A percentile compares a stretch with the other conserved stretches of the same genome.
These are phyloP conservation scores for Acanthamoeba rhysodes DNA, from an alignment of 208 protist genomes.

Conservation along the genomic window DNA sequence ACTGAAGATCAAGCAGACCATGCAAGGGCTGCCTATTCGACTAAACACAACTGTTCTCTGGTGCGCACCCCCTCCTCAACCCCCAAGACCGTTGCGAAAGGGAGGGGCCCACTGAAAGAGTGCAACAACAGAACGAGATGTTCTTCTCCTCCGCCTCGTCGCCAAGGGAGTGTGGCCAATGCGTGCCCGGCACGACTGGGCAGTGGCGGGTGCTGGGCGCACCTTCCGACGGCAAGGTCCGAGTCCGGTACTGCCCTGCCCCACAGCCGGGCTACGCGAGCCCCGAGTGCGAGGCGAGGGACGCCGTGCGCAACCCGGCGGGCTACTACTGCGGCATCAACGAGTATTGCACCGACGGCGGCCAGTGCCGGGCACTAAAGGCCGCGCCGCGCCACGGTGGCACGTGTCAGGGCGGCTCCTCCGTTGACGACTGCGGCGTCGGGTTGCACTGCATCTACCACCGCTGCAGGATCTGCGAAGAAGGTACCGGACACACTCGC, in stretches of 20 bases:
- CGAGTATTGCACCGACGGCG: conserved; percentile 31
- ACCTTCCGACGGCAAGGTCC: neutral
- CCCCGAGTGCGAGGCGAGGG: neutral
- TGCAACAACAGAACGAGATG: neutral
- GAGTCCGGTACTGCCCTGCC: neutral
- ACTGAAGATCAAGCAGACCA: neutral
- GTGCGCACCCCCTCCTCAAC: too few species aligned
- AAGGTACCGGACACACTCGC: neutral
- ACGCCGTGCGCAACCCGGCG: neutral
- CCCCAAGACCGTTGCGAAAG: neutral
- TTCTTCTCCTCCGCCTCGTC: neutral
- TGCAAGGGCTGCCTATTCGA: neutral
- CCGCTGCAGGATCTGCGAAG: conserved; percentile 49
- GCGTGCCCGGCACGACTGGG: conserved; percentile 23
- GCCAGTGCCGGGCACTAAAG: neutral
- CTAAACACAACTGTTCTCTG: conserved; percentile 29
- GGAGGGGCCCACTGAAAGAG: too few species aligned
- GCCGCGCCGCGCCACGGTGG: neutral
- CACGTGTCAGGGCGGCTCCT: neutral
- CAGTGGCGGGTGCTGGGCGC: neutral
- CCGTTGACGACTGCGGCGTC: neutral
- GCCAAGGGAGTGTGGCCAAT: neutral
- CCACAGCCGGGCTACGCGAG: neutral
- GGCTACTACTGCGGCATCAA: conserved; percentile 66
- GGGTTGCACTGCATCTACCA: conserved; percentile 41